Evolutionary conservation across 768 basidiomycete genomes (phyloP).

Genomic region (Suillus clintonianus): DNA sequence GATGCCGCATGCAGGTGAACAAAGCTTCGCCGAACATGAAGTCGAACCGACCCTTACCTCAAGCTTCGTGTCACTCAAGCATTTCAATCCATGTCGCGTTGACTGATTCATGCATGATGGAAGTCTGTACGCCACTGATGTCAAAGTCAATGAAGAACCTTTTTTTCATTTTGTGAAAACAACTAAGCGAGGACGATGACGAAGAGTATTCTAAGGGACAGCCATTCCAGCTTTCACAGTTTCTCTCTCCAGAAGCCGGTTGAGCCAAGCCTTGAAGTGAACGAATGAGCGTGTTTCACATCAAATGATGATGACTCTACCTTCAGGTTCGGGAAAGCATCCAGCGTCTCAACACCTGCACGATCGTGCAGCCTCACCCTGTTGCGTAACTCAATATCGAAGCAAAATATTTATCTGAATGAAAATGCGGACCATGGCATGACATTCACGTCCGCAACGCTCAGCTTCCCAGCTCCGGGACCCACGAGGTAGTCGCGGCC

Average conservation of each 20-base stretch:
- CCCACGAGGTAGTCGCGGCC: slow-evolving; percentile 81
- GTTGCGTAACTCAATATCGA: not conserved
- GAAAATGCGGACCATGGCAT: slow-evolving; percentile 54
- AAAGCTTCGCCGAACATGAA: not conserved
- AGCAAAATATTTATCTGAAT: not conserved
- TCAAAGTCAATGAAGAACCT: not conserved
- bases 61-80: not conserved
- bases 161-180: not conserved
- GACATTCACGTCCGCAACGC: slow-evolving; percentile 73
- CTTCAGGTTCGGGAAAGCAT: slow-evolving; percentile 66
- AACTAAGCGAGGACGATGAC: not conserved
- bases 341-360: slow-evolving; percentile 56
- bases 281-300: not conserved
- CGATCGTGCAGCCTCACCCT: slow-evolving; percentile 57
- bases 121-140: not conserved
- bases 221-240: slow-evolving; percentile 24
- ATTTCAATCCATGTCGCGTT: not conserved
- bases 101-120: not conserved
- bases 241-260: slow-evolving; percentile 25
- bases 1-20: not conserved
- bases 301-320: slow-evolving; percentile 26
- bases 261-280: slow-evolving; percentile 28
- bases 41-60: not conserved
- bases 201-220: slow-evolving; percentile 9
- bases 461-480: slow-evolving; percentile 64